A percentile compares a stretch with the other conserved stretches of the same genome.
phyloP scores from a whole-genome alignment of 1,284 basidiomycete genomes.

The Exobasidium rhododendri region DNA sequence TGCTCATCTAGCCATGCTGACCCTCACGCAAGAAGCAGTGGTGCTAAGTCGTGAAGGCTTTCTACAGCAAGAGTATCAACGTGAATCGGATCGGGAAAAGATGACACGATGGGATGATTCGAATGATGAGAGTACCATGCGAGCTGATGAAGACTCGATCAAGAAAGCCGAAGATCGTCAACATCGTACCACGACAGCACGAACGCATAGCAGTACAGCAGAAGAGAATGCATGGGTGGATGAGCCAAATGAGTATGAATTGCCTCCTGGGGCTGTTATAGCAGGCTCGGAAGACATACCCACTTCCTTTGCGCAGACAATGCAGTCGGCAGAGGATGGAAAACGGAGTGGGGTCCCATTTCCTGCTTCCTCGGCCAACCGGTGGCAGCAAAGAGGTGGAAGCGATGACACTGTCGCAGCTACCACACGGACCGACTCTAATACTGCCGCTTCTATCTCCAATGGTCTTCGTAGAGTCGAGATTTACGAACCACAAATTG shows the following conservation, averaged over 20 bases:
- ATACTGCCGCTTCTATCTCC: constrained; percentile 12
- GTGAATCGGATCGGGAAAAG: constrained; percentile 10
- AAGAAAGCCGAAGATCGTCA: neutral
- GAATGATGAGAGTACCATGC: neutral
- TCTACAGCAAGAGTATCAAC: constrained; percentile 18
- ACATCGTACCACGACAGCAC: neutral
- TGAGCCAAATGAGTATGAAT: constrained; percentile 19
- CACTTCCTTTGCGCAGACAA: neutral
- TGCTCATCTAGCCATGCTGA: constrained; percentile 55
- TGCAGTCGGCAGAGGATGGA: neutral
- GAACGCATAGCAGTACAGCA: neutral
- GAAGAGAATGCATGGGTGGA: constrained; percentile 34
- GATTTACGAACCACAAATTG: constrained; percentile 54
- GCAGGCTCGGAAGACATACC: neutral
- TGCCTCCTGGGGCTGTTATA: constrained; percentile 1
- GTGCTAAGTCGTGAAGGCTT: constrained; percentile 42
- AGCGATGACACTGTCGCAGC: neutral
- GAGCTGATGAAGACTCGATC: neutral
- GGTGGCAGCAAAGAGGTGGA: neutral
- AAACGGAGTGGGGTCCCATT: constrained; percentile 9
- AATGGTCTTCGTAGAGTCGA: constrained; percentile 51
- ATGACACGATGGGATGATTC: constrained; percentile 10
- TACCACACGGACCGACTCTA: neutral
- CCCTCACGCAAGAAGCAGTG: constrained; percentile 55
- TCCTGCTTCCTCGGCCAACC: neutral